Evolutionary conservation across 345 rosid species (phyloP), one percentile per base, ranked within the genome.

Genomic region (Salix dunnii): DNA sequence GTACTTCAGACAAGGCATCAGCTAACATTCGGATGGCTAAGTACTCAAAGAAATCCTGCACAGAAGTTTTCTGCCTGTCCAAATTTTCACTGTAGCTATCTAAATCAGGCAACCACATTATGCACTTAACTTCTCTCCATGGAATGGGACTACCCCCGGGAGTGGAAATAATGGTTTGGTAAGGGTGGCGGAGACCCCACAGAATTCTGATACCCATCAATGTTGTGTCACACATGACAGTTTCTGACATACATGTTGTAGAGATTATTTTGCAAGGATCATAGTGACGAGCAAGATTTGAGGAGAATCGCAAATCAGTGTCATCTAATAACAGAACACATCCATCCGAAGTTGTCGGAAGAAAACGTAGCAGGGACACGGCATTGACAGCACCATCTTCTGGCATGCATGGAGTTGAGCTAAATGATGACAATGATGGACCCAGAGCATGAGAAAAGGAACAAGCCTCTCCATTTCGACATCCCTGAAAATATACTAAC

Each of bases 401-500:
- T 40, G 87, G 93, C 14, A 80, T 67, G 85, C 94, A 90, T 71
- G 74, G 21, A 61, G 82, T 67, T 62, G 83, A 67, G 72, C 82
- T 31, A 71, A 31, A 5, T 48, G 83, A 77, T 63, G 82, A 68
- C 53, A 67, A 20, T 53, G 81, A 71, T 67, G 78, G 76, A 69
- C 36, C 85, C 74, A 75, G 53, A 79, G 80, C 90, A 82, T 94
- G 98, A 42, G 97, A 90, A 82, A 77, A 94, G 73, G 68, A 46
- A 79, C 98, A 94, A 7, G 81, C 78, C 25, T 88, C 88, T 71
- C 95, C 97, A 66, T 92, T 88, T 81, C 93, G 87, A 84, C 98
- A 94, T 55, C 97, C 98, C 98, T 94, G 88, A 68, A 84, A 63
- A 81, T 78, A 72, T 74, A 71, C 51, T 68, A 81, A 75, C 68